Evolutionary conservation across 768 basidiomycete species (phyloP).

Genomic region (Termitomyces titanicus): DNA sequence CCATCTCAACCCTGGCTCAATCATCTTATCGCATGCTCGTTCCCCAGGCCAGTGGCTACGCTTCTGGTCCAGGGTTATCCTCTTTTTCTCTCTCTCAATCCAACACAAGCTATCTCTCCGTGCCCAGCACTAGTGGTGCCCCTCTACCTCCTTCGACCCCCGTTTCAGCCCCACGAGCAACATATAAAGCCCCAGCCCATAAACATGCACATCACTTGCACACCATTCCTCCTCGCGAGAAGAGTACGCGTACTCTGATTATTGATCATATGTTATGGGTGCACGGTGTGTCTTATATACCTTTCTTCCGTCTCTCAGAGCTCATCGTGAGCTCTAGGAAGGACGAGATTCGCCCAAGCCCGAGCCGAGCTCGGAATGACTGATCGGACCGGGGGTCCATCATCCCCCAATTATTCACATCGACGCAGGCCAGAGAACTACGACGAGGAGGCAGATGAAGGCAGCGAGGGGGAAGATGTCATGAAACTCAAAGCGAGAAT

Average conservation of each 20-base stretch:
- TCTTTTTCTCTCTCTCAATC: constrained; percentile 12
- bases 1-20: constrained; percentile 14
- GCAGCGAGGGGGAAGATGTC: constrained; percentile 61
- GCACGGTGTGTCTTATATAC: constrained; percentile 41
- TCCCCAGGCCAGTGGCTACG: constrained; percentile 11
- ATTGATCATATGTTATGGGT: constrained; percentile 88
- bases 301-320: background rate
- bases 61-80: constrained; percentile 8
- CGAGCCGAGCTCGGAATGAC: constrained; percentile 86
- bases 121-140: background rate
- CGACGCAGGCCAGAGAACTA: constrained; percentile 72
- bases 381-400: constrained; percentile 69
- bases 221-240: constrained; percentile 82
- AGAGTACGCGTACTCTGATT: constrained; percentile 84
- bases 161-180: constrained; percentile 15
- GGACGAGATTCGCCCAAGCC: constrained; percentile 79
- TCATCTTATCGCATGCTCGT: constrained; percentile 14
- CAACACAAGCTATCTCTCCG: constrained; percentile 4
- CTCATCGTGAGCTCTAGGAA: constrained; percentile 28
- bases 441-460: constrained; percentile 67
- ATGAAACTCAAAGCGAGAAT: constrained; percentile 48
- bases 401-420: constrained; percentile 56
- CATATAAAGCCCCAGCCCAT: constrained; percentile 74
- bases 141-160: constrained; percentile 9
- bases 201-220: constrained; percentile 88